phyloP scores from a whole-genome alignment of 2,329 filamentous ascomycete genomes.

The Beauveria pseudobassiana region DNA sequence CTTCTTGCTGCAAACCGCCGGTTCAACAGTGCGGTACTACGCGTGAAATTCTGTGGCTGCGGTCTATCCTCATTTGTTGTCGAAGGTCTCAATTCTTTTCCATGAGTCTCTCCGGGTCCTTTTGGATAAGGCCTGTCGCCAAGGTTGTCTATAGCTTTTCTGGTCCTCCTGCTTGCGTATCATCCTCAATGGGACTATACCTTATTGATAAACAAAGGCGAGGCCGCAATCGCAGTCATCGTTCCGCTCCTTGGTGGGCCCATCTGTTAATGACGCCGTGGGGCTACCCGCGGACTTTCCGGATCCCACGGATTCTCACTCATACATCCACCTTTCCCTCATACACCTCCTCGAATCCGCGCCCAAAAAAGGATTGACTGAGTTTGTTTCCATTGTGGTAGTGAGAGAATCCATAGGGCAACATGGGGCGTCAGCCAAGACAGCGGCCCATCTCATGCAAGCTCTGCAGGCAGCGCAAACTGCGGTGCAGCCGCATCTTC shows the following conservation, averaged over 20 bases:
- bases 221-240: not conserved
- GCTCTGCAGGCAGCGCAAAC: conserved; percentile 27
- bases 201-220: not conserved
- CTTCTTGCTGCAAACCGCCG: no score
- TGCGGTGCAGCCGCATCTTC: conserved; percentile 29
- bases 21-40: no score
- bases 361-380: not conserved
- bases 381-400: conserved; percentile 6
- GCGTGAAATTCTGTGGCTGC: no score
- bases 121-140: no score
- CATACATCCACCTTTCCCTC: conserved; percentile 9
- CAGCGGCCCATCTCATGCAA: conserved; percentile 28
- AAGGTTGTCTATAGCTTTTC: no score
- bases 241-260: conserved; percentile 3
- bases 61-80: no score
- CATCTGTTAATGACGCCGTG: not conserved
- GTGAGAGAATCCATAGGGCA: conserved; percentile 5
- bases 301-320: conserved; percentile 9
- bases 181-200: no score
- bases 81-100: no score
- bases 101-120: no score
- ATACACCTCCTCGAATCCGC: conserved; percentile 1
- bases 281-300: conserved; percentile 10
- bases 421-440: conserved; percentile 23
- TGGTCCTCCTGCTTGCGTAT: no score